phyloP scores from a whole-genome alignment of 345 rosid species.

The rapeseed (Brassica napus) region DNA sequence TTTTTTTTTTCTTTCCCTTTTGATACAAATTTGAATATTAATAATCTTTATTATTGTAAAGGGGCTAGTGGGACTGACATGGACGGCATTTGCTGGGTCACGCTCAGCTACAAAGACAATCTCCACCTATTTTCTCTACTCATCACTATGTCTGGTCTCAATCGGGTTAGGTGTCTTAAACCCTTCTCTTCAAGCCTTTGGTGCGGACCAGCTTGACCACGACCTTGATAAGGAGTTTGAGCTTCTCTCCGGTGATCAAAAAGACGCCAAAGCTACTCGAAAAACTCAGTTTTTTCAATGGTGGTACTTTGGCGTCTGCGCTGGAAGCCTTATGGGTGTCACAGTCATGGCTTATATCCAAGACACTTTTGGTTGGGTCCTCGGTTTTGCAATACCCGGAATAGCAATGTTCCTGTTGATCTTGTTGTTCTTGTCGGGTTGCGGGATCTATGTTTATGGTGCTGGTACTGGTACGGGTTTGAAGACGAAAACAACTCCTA shows the following conservation, averaged over 20 bases:
- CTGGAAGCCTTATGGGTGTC: constrained; percentile 86
- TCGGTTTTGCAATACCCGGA: constrained; percentile 84
- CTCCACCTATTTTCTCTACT: constrained; percentile 60
- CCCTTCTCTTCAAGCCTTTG: constrained; percentile 94
- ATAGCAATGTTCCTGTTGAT: constrained; percentile 56
- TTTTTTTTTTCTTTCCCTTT: background rate
- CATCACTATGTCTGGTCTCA: constrained; percentile 73
- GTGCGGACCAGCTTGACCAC: constrained; percentile 72
- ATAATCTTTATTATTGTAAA: constrained; percentile 23
- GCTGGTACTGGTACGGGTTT: constrained; percentile 21
- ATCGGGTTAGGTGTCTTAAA: constrained; percentile 81
- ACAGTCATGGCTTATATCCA: constrained; percentile 83
- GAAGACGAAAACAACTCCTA: constrained; percentile 14
- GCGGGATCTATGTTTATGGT: constrained; percentile 48
- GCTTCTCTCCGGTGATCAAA: constrained; percentile 44
- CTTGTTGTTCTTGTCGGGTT: constrained; percentile 59
- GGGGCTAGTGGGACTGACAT: constrained; percentile 87
- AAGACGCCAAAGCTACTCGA: constrained; percentile 47
- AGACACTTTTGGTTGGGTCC: constrained; percentile 88
- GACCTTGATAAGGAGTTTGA: constrained; percentile 45
- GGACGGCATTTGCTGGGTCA: constrained; percentile 70
- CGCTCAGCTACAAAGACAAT: constrained; percentile 49
- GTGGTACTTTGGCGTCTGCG: constrained; percentile 90
- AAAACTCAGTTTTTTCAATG: constrained; percentile 77
- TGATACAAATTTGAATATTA: background rate